These are phyloP conservation scores for Phytophthora vignae DNA, from an alignment of 352 stramenopile genomes.

Conservation along the genomic window DNA sequence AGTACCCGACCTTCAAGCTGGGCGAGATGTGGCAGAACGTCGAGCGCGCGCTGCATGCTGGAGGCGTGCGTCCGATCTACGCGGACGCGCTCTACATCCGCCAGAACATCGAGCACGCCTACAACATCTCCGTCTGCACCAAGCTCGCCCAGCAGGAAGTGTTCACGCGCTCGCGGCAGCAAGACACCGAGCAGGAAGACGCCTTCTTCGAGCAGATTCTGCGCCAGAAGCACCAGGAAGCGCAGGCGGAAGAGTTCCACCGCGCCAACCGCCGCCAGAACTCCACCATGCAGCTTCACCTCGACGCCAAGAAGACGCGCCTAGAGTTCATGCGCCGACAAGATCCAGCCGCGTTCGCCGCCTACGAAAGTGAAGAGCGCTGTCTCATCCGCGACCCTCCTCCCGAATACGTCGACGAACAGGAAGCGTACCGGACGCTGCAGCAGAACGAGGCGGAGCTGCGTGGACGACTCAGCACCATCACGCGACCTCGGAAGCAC, in stretches of 20 bases:
- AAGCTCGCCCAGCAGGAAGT: conserved; percentile 71
- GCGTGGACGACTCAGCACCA: conserved; percentile 62
- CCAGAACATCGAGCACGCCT: conserved; percentile 76
- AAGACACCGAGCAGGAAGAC: conserved; percentile 35
- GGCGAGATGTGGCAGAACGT: conserved; percentile 84
- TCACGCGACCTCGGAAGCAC: conserved; percentile 35
- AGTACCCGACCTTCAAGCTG: conserved; percentile 72
- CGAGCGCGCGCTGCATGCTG: conserved; percentile 64
- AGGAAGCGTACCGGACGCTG: conserved; percentile 48
- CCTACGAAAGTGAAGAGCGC: conserved; percentile 54
- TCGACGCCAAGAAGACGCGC: conserved; percentile 77
- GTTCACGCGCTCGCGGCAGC: conserved; percentile 29
- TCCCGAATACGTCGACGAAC: conserved; percentile 53
- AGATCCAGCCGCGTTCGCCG: conserved; percentile 61
- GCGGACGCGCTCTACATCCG: conserved; percentile 79
- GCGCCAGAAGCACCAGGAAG: conserved; percentile 74
- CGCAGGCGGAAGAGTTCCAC: conserved; percentile 66
- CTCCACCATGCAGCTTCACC: conserved; percentile 78
- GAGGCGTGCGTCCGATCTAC: conserved; percentile 75
- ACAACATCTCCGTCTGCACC: conserved; percentile 71
- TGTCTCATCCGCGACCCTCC: conserved; percentile 58
- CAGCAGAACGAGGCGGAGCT: conserved; percentile 66
- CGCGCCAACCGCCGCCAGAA: conserved; percentile 65
- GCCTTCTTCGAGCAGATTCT: conserved; percentile 65
- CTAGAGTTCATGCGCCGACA: conserved; percentile 74